Evolutionary conservation across 2,329 filamentous ascomycete species (phyloP).

Genomic region (Sclerotinia minor): DNA sequence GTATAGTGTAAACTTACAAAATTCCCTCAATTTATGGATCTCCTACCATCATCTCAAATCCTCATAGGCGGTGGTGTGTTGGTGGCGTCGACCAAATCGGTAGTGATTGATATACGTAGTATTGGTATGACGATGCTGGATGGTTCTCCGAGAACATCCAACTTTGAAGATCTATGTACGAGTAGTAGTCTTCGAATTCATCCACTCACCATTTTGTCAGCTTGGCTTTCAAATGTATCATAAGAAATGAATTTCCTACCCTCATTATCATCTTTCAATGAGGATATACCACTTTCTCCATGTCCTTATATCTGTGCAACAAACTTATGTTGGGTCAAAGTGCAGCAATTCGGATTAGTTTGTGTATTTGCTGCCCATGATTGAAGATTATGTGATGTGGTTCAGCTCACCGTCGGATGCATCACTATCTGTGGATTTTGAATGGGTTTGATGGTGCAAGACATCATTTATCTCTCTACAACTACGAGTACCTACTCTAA

Average conservation of each 20-base stretch:
- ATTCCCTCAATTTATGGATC: constrained; percentile 17
- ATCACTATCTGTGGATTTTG: no score
- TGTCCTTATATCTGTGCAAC: not conserved
- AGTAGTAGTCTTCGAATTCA: no score
- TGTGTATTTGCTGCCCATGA: no score
- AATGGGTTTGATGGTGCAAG: no score
- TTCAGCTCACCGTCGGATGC: not conserved
- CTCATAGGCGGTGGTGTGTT: not conserved
- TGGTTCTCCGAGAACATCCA: not conserved
- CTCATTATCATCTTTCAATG: no score
- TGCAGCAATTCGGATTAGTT: no score
- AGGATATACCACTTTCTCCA: not conserved
- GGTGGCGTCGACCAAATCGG: not conserved
- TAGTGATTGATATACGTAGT: not conserved
- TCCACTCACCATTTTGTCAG: no score
- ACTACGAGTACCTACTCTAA: no score
- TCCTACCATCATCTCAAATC: not conserved
- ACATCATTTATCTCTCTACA: not conserved
- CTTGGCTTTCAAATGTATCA: no score
- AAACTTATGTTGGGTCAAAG: not conserved
- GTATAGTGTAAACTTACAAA: not conserved
- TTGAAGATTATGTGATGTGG: not conserved
- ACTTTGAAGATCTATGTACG: not conserved
- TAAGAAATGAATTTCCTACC: no score
- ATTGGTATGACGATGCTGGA: not conserved